A percentile compares a stretch with the other conserved stretches of the same genome.
These are phyloP conservation scores for Diphasiastrum complanatum DNA, from an alignment of 83 land plant genomes.

Conservation along the genomic window DNA sequence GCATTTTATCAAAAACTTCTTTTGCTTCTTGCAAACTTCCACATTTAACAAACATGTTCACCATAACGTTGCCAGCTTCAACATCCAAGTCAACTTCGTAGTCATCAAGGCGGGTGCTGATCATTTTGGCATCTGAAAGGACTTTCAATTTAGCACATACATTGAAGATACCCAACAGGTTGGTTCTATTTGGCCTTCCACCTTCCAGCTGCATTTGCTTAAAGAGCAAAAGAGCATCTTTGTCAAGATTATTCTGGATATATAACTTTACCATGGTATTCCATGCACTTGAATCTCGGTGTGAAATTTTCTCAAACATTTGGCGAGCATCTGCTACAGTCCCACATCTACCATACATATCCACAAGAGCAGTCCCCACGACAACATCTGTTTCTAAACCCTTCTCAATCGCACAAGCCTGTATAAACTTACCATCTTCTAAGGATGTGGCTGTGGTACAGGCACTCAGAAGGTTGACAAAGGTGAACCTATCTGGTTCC, in stretches of 20 bases:
- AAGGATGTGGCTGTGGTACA: background rate
- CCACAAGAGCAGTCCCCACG: slow-evolving; percentile 31
- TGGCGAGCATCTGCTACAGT: slow-evolving; percentile 25
- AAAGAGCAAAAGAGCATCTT: slow-evolving; percentile 9
- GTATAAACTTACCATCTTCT: slow-evolving; percentile 10
- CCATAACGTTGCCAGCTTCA: background rate
- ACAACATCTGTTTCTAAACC: slow-evolving; percentile 16
- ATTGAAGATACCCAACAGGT: background rate
- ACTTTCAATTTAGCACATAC: background rate
- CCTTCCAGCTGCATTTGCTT: background rate
- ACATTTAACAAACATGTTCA: no score
- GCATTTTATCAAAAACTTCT: background rate
- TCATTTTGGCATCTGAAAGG: no score
- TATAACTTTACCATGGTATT: background rate
- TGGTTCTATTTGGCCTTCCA: no score
- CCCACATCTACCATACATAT: no score
- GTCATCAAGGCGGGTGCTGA: no score
- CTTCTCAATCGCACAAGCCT: slow-evolving; percentile 26
- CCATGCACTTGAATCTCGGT: no score
- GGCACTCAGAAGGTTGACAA: slow-evolving; percentile 1
- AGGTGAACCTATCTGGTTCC: slow-evolving; percentile 12
- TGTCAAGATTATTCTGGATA: background rate
- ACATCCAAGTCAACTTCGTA: no score
- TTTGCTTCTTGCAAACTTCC: background rate
- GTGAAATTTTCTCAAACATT: no score